phyloP scores from a whole-genome alignment of 2,329 filamentous ascomycete genomes.

The Emericellopsis cladophorae region DNA sequence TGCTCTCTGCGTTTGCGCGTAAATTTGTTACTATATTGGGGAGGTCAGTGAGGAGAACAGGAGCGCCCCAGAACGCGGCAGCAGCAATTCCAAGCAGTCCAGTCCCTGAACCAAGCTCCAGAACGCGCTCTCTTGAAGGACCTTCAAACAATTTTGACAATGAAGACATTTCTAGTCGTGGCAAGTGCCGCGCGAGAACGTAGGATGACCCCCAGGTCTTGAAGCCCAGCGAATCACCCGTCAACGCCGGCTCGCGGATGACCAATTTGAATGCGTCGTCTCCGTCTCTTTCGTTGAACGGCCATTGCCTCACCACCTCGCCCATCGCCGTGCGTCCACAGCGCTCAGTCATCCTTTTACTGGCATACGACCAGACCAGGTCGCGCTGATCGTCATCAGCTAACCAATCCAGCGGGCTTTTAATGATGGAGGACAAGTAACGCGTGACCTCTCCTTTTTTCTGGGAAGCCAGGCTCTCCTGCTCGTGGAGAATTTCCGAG shows the following conservation, averaged over 20 bases:
- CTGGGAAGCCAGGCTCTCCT: constrained; percentile 24
- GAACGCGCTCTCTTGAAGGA: constrained; percentile 22
- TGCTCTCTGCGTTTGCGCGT: constrained; percentile 56
- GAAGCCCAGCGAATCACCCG: constrained; percentile 75
- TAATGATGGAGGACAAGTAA: constrained; percentile 59
- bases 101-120: constrained; percentile 85
- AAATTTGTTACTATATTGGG: constrained; percentile 76
- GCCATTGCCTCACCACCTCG: constrained; percentile 42
- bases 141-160: constrained; percentile 31
- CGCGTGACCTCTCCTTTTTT: constrained; percentile 40
- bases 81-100: constrained; percentile 83
- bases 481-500: constrained; percentile 26
- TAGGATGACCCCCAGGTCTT: constrained; percentile 96
- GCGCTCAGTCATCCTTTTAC: constrained; percentile 68
- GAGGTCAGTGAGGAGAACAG: constrained; percentile 70
- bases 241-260: constrained; percentile 78
- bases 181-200: constrained; percentile 64
- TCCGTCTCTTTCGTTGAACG: constrained; percentile 22
- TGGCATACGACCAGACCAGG: constrained; percentile 64
- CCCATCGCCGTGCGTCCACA: constrained; percentile 60
- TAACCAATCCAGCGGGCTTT: constrained; percentile 57
- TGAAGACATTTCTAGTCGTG: constrained; percentile 27
- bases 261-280: constrained; percentile 45
- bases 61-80: constrained; percentile 53
- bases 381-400: constrained; percentile 53